These are phyloP conservation scores for Arachis hypogaea DNA, from an alignment of 306 rosid species.

Conservation along the genomic window DNA sequence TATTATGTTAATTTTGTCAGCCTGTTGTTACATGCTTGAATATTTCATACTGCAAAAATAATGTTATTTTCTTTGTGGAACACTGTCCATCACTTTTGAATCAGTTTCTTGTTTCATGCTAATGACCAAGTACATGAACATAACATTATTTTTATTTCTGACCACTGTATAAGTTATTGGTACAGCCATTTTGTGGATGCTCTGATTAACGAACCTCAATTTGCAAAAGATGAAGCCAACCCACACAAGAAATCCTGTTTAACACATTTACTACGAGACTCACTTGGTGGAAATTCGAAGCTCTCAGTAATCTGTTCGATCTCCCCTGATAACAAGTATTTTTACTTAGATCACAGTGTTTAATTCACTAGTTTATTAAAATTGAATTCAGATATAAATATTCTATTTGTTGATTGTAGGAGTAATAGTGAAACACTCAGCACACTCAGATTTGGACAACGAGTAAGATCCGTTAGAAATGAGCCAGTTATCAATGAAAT, in stretches of 20 bases:
- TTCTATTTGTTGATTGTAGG: constrained; percentile 59
- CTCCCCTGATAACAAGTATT: constrained; percentile 72
- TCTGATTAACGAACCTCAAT: constrained; percentile 49
- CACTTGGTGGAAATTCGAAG: constrained; percentile 83
- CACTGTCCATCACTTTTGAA: constrained; percentile 4
- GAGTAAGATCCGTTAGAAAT: constrained; percentile 66
- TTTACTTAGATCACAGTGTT: constrained; percentile 20
- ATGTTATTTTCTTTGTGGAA: neutral
- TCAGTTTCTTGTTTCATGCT: constrained; percentile 20
- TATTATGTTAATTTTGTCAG: neutral
- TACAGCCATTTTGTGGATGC: constrained; percentile 74
- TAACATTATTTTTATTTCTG: constrained; percentile 25
- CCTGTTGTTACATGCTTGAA: constrained; percentile 21
- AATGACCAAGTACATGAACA: constrained; percentile 5
- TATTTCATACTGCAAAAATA: neutral
- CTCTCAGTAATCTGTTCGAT: constrained; percentile 78
- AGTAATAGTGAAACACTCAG: constrained; percentile 59
- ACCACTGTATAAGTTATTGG: constrained; percentile 41
- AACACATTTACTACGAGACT: constrained; percentile 66
- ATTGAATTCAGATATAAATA: constrained; percentile 26
- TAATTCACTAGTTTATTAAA: neutral
- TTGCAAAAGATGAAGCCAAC: constrained; percentile 52
- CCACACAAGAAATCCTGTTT: constrained; percentile 58
- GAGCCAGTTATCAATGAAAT: constrained; percentile 82
- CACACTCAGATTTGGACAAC: constrained; percentile 79